Evolutionary conservation across 208 protist genomes (phyloP).

Genomic region (Leishmania tropica): DNA sequence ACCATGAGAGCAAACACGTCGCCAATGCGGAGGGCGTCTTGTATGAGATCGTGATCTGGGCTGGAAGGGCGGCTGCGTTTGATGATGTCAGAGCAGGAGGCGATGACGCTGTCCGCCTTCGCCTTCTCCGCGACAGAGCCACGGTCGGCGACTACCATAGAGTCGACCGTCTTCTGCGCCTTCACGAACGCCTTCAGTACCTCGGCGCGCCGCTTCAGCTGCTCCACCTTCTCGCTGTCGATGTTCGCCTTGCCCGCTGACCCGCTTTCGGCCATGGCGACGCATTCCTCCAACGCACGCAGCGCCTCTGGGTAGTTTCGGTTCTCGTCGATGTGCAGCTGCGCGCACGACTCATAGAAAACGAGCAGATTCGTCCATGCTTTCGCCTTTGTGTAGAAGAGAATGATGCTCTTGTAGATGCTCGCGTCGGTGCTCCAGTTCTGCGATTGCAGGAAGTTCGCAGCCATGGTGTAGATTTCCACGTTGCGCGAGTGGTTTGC

Average conservation of each 20-base stretch:
- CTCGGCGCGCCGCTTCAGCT: slow-evolving; percentile 53
- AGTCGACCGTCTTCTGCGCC: slow-evolving; percentile 59
- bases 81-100: slow-evolving; percentile 86
- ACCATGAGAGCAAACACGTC: slow-evolving; percentile 97
- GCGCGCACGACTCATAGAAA: slow-evolving; percentile 94
- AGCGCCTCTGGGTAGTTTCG: slow-evolving; percentile 95
- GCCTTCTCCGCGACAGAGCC: slow-evolving; percentile 51
- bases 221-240: slow-evolving; percentile 41
- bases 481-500: slow-evolving; percentile 94
- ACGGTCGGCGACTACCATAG: slow-evolving; percentile 34
- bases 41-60: slow-evolving; percentile 64
- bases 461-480: slow-evolving; percentile 96
- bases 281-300: slow-evolving; percentile 83
- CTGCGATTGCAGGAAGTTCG: slow-evolving; percentile 96
- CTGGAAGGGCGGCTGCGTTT: slow-evolving; percentile 76
- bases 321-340: slow-evolving; percentile 97
- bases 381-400: slow-evolving; percentile 97
- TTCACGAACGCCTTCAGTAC: slow-evolving; percentile 62
- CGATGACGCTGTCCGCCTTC: slow-evolving; percentile 71
- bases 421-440: slow-evolving; percentile 93
- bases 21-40: slow-evolving; percentile 89
- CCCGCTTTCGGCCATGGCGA: slow-evolving; percentile 58
- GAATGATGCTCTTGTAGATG: slow-evolving; percentile 96
- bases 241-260: slow-evolving; percentile 28
- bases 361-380: slow-evolving; percentile 86